Conservation (phyloP, 2,329 filamentous ascomycete genomes). For the Neonectria magnoliae region DNA sequence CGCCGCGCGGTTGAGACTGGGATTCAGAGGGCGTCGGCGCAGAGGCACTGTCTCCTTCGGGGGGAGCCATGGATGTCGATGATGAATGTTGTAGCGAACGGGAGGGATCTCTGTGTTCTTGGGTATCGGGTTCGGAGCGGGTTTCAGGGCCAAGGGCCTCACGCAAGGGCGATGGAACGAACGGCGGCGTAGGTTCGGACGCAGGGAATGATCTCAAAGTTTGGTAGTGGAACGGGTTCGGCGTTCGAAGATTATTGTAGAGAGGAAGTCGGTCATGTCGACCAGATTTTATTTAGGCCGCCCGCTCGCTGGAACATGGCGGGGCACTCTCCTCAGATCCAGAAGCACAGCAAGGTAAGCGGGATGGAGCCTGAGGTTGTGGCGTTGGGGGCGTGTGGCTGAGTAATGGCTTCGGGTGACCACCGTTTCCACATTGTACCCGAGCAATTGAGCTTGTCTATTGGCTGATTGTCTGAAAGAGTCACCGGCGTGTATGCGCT, state of each 20-base stretch:
- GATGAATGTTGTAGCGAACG: constrained; percentile 1
- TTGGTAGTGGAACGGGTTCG: background rate
- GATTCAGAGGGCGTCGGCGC: constrained; percentile 31
- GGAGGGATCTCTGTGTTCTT: background rate
- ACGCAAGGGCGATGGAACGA: background rate
- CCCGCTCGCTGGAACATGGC: constrained; percentile 29
- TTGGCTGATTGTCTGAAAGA: background rate
- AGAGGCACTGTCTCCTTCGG: constrained; percentile 26
- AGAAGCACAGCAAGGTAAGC: background rate
- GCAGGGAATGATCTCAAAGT: constrained; percentile 1
- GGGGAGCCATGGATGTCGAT: constrained; percentile 30
- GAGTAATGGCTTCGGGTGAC: background rate
- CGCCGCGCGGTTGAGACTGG: constrained; percentile 33
- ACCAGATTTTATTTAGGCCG: constrained; percentile 40
- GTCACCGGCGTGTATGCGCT: background rate
- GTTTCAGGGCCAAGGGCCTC: constrained; percentile 5
- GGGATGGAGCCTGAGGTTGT: background rate
- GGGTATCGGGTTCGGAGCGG: background rate
- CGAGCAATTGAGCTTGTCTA: background rate
- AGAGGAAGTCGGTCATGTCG: constrained; percentile 33
- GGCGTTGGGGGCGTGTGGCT: background rate
- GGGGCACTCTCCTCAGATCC: constrained; percentile 31
- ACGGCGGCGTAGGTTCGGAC: background rate
- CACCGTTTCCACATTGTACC: background rate
- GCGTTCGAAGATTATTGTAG: constrained; percentile 6